These are phyloP conservation scores for Clarireedia homoeocarpa DNA, from an alignment of 2,329 filamentous ascomycete species.

Conservation along the genomic window DNA sequence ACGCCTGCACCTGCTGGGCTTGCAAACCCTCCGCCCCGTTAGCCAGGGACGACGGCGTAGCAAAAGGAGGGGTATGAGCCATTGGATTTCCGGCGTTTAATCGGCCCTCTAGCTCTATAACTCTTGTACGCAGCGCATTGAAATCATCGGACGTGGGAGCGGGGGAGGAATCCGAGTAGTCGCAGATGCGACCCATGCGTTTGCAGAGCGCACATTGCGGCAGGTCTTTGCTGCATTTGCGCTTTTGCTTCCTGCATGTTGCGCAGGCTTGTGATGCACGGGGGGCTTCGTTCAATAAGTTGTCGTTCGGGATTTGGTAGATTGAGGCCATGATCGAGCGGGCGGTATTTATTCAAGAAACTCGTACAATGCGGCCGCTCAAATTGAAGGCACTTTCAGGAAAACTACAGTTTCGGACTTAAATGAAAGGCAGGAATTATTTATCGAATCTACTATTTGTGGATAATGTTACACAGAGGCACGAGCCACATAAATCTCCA, in stretches of 20 bases:
- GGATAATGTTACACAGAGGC: no score
- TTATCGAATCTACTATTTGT: no score
- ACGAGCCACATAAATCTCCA: no score
- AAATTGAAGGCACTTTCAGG: no score
- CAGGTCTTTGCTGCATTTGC: constrained; percentile 43
- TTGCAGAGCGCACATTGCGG: constrained; percentile 41
- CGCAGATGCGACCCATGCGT: constrained; percentile 35
- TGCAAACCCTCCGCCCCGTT: constrained; percentile 10
- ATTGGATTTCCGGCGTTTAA: constrained; percentile 23
- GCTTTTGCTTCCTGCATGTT: constrained; percentile 41
- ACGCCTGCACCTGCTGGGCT: constrained; percentile 13
- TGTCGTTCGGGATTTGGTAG: background rate
- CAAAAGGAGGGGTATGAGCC: constrained; percentile 20
- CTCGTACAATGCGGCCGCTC: no score
- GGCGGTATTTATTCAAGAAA: no score
- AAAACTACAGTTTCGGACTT: no score
- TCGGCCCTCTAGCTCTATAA: constrained; percentile 33
- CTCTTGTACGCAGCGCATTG: constrained; percentile 31
- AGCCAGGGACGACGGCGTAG: constrained; percentile 14
- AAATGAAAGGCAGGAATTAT: no score
- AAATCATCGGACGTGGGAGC: constrained; percentile 35
- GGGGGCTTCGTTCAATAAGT: constrained; percentile 15
- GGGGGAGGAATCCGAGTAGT: constrained; percentile 33
- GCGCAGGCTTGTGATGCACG: constrained; percentile 35
- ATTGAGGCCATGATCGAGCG: no score